Percentiles rank a stretch among this genome's conserved stretches.
These are phyloP conservation scores for Plasmodium coatneyi DNA, from an alignment of 169 alveolate species.

Conservation along the genomic window DNA sequence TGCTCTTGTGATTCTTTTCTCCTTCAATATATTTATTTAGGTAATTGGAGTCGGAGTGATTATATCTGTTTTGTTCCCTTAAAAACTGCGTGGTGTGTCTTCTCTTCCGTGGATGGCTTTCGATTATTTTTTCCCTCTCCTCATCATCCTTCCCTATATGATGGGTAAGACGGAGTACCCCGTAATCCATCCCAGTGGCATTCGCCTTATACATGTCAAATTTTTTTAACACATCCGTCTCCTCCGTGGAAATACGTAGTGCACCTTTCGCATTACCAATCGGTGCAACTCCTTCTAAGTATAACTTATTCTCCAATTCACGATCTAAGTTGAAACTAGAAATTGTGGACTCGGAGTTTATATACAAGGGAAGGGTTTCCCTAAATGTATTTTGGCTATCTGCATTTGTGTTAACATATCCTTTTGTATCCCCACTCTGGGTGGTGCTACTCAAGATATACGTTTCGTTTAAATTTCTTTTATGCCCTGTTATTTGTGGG, in stretches of 20 bases:
- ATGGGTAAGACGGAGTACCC: background rate
- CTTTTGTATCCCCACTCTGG: constrained; percentile 31
- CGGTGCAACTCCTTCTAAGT: background rate
- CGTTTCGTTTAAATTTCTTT: constrained; percentile 21
- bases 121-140: background rate
- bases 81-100: constrained; percentile 56
- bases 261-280: background rate
- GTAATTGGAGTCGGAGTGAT: constrained; percentile 11
- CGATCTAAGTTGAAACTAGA: constrained; percentile 62
- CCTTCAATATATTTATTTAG: constrained; percentile 3
- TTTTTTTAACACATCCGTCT: background rate
- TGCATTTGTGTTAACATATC: constrained; percentile 8
- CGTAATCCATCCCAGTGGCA: background rate
- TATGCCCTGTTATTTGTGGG: background rate
- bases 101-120: constrained; percentile 25
- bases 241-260: background rate
- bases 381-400: constrained; percentile 39
- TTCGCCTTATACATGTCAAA: background rate
- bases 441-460: constrained; percentile 51
- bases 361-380: constrained; percentile 30
- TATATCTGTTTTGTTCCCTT: constrained; percentile 20
- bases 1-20: background rate
- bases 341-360: constrained; percentile 57
- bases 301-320: constrained; percentile 8
- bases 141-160: background rate